A percentile compares a stretch with the other conserved stretches of the same genome.
phyloP scores from a whole-genome alignment of 2,329 filamentous ascomycete species.

The Zymoseptoria passerinii region DNA sequence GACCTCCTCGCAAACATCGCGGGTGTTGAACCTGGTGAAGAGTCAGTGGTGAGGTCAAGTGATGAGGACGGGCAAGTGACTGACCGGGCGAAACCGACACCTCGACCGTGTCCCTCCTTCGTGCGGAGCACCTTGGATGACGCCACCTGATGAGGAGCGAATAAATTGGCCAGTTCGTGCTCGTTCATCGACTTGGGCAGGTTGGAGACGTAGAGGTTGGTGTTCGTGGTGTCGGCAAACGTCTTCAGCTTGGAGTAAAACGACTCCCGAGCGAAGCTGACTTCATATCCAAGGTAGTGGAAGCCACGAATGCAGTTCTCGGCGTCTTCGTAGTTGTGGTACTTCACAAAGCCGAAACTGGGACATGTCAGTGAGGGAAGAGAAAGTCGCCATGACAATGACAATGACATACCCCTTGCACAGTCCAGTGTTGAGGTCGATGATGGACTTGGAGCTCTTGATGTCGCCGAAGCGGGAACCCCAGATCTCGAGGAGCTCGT shows the following conservation, averaged over 20 bases:
- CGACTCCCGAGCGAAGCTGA: slow-evolving; percentile 95
- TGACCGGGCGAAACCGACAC: slow-evolving; percentile 94
- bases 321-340: slow-evolving; percentile 75
- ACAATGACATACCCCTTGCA: slow-evolving; percentile 75
- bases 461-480: slow-evolving; percentile 84
- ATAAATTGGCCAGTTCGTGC: slow-evolving; percentile 71
- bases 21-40: slow-evolving; percentile 66
- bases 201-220: slow-evolving; percentile 97
- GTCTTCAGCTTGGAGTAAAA: slow-evolving; percentile 96
- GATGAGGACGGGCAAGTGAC: slow-evolving; percentile 23
- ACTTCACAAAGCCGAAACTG: slow-evolving; percentile 97
- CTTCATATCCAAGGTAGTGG: slow-evolving; percentile 89
- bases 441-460: slow-evolving; percentile 96
- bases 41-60: slow-evolving; percentile 9
- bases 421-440: slow-evolving; percentile 82
- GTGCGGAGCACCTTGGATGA: slow-evolving; percentile 95
- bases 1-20: slow-evolving; percentile 82
- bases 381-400: slow-evolving; percentile 4
- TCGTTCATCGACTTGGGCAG: slow-evolving; percentile 88
- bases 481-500: slow-evolving; percentile 76
- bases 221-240: slow-evolving; percentile 79
- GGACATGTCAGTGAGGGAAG: slow-evolving; percentile 24
- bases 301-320: slow-evolving; percentile 96
- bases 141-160: slow-evolving; percentile 70
- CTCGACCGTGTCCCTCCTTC: slow-evolving; percentile 74